Percentiles rank a stretch among this genome's conserved stretches.
These are phyloP conservation scores for Trichosporon asahii DNA, from an alignment of 1,284 basidiomycete genomes.

Conservation along the genomic window DNA sequence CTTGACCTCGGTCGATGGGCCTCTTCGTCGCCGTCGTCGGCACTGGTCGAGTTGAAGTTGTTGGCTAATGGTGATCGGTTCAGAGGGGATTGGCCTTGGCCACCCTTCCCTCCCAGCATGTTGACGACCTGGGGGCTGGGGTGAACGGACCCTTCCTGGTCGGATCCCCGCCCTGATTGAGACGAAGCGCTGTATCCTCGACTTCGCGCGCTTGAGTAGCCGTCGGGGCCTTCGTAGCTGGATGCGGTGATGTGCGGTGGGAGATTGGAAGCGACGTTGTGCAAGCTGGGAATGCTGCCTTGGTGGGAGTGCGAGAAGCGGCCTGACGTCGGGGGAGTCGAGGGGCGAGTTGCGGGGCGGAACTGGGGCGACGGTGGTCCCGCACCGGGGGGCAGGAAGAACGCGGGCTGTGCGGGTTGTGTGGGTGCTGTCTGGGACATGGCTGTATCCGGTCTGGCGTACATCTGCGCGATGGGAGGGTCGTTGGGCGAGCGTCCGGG, in stretches of 20 bases:
- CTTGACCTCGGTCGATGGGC: not conserved
- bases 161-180: conserved; percentile 20
- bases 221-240: conserved; percentile 21
- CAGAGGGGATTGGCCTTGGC: not conserved
- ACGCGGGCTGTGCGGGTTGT: conserved; percentile 15
- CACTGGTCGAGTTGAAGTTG: not conserved
- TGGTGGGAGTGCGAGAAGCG: conserved; percentile 17
- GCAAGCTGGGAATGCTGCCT: conserved; percentile 20
- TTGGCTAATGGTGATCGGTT: not conserved
- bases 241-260: conserved; percentile 19
- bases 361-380: conserved; percentile 21
- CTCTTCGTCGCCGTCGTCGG: conserved; percentile 12
- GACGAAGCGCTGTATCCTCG: conserved; percentile 22
- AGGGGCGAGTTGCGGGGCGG: conserved; percentile 17
- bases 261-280: conserved; percentile 26
- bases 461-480: not conserved
- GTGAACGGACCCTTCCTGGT: conserved; percentile 19
- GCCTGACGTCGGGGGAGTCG: conserved; percentile 2
- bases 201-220: conserved; percentile 18
- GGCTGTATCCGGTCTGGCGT: conserved; percentile 9
- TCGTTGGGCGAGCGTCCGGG: conserved; percentile 13
- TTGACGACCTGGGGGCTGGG: not conserved
- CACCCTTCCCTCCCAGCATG: conserved; percentile 7
- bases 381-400: conserved; percentile 25
- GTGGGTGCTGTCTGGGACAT: conserved; percentile 3